Percentiles rank a stretch among this genome's conserved stretches.
phyloP scores from a whole-genome alignment of 257 asterid species.

The Solanum tarijense region DNA sequence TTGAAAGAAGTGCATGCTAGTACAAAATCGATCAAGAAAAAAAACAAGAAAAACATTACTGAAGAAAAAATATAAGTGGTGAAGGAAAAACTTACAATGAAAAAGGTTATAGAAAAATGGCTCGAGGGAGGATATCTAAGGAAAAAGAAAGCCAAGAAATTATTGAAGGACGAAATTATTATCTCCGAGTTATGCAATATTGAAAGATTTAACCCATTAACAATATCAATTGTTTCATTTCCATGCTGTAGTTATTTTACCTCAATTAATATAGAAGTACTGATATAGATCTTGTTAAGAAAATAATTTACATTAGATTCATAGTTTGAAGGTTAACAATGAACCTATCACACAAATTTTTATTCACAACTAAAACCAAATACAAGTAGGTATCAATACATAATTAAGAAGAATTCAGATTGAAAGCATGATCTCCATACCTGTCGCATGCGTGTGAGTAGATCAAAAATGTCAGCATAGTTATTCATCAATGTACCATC shows the following conservation, averaged over 20 bases:
- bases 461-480: slow-evolving; percentile 88
- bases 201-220: background rate
- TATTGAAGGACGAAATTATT: background rate
- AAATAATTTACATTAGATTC: background rate
- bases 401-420: background rate
- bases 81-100: background rate
- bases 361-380: background rate
- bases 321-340: background rate
- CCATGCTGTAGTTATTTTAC: background rate
- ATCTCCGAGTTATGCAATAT: background rate
- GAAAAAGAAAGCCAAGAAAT: background rate
- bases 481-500: slow-evolving; percentile 69
- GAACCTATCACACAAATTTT: background rate
- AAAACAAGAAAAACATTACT: background rate
- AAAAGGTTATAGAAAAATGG: background rate
- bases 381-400: background rate
- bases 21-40: background rate
- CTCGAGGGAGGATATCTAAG: background rate
- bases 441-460: slow-evolving; percentile 85
- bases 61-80: background rate
- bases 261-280: background rate
- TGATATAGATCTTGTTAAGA: background rate
- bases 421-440: slow-evolving; percentile 16
- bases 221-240: background rate
- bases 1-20: background rate